A percentile compares a stretch with the other conserved stretches of the same genome.
phyloP scores from a whole-genome alignment of 177 flowering plant species.

The Vitis hybrid region DNA sequence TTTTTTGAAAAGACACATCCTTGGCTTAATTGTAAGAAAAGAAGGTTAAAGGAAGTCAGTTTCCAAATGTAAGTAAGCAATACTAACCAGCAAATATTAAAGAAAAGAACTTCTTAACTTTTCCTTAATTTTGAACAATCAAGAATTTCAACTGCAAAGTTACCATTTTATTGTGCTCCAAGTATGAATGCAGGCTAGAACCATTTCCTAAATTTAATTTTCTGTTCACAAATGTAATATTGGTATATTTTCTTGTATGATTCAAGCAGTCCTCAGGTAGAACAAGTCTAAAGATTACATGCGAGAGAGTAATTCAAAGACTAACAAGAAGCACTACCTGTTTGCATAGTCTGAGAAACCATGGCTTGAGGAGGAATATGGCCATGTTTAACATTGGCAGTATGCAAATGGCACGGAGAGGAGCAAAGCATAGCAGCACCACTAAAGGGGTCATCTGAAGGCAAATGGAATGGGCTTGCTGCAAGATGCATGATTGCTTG shows the following conservation, averaged over 20 bases:
- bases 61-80: neutral
- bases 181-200: too few relatives aligned
- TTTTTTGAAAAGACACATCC: too few relatives aligned
- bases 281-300: neutral
- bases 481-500: slow-evolving; percentile 68
- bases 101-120: neutral
- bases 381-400: slow-evolving; percentile 26
- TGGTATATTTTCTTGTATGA: neutral
- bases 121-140: too few relatives aligned
- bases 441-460: slow-evolving; percentile 31
- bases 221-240: neutral
- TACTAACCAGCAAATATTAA: neutral
- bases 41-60: too few relatives aligned
- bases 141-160: too few relatives aligned
- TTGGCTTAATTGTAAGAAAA: too few relatives aligned
- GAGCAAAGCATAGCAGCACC: slow-evolving; percentile 24
- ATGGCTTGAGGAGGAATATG: slow-evolving; percentile 19
- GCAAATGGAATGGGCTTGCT: slow-evolving; percentile 50
- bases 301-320: neutral
- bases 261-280: neutral
- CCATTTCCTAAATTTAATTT: neutral
- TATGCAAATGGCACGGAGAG: slow-evolving; percentile 33
- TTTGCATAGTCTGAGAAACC: slow-evolving; percentile 21
- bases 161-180: too few relatives aligned
- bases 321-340: slow-evolving; percentile 23